Base-by-base conservation (phyloP, 352 stramenopile species). In the Peronosclerospora sorghi region DNA sequence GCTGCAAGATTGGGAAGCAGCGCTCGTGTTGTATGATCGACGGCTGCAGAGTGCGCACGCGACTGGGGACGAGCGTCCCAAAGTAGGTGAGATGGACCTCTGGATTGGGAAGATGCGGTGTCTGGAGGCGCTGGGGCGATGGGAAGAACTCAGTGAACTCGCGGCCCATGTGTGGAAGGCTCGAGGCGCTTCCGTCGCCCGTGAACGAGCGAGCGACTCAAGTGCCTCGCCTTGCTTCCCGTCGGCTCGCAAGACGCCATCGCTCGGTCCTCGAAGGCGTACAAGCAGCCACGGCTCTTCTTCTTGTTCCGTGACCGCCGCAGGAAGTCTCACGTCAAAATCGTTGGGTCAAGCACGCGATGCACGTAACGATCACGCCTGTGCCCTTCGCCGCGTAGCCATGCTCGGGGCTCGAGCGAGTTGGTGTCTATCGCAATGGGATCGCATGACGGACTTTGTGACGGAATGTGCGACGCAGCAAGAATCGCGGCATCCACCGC, bases 21-120 rank as follows among this genome's bases (percentile, higher is more conserved):
- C 96, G 2, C 59, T 99, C 14, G 62, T 64, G 15, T 65, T 97
- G 15, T 98, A 98, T 60, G 77, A 97, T 44, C 59, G 78, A 30
- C 51, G 62, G 14, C 46, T 72, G 19, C 50, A 72, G 21, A 26
- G 27, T 35, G 42, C 21, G 54, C 47, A 2, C 41, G 59, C 41
- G 49, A 61, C 35, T 38, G 59, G 13, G 42, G 51, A 50, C 19
- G 52, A 49, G 0, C 39, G 39, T 9, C 45, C 54, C 21, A n/a
- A n/a, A n/a, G 30, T 32, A 14, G 15, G 90, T 6, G 85, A 98
- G 56, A 72, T 97, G 38, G 83, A 96, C 52, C 78, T 96, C 29
- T 94, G 94, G 40, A 81, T 98, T 9, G 96, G 96, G 28, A 98
- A 95, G 43, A 97, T 99, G 81, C 72, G 95, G 34, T 99, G 96